phyloP scores from a whole-genome alignment of 192 early-diverging fungal genomes.

The Geranomyces variabilis region DNA sequence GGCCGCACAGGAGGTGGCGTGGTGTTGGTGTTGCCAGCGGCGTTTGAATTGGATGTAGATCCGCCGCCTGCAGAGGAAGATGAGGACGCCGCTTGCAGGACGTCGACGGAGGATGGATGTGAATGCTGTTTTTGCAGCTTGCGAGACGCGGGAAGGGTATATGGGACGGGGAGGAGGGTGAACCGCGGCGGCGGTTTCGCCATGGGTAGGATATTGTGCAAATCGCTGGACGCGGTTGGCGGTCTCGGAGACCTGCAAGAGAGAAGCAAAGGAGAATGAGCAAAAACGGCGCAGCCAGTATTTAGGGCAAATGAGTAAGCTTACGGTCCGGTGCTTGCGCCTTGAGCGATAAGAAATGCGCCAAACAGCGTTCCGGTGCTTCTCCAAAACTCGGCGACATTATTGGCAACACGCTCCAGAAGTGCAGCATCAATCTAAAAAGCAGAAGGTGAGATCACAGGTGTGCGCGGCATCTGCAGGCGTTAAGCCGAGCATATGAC shows the following conservation, averaged over 20 bases:
- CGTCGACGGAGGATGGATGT: not conserved
- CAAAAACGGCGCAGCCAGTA: too few species aligned
- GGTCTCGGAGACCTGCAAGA: too few species aligned
- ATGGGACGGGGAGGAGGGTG: conserved; percentile 20
- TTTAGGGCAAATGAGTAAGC: too few species aligned
- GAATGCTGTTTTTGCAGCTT: conserved; percentile 5
- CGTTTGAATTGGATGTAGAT: not conserved
- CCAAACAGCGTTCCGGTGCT: conserved; percentile 12
- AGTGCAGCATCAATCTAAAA: not conserved
- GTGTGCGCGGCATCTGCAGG: too few species aligned
- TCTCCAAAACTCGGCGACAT: not conserved
- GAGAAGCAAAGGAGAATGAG: too few species aligned
- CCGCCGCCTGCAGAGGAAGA: not conserved
- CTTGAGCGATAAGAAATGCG: conserved; percentile 8
- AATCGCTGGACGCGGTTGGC: not conserved
- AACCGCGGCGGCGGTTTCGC: conserved; percentile 16
- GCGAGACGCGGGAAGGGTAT: not conserved
- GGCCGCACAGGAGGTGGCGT: not conserved
- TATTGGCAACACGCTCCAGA: not conserved
- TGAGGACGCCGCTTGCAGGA: not conserved
- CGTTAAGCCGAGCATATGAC: not conserved
- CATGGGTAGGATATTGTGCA: conserved; percentile 14
- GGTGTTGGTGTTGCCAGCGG: not conserved
- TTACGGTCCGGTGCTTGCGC: not conserved
- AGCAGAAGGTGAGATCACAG: not conserved